phyloP scores from a whole-genome alignment of 768 basidiomycete genomes.

The Boletus subcaerulescens region DNA sequence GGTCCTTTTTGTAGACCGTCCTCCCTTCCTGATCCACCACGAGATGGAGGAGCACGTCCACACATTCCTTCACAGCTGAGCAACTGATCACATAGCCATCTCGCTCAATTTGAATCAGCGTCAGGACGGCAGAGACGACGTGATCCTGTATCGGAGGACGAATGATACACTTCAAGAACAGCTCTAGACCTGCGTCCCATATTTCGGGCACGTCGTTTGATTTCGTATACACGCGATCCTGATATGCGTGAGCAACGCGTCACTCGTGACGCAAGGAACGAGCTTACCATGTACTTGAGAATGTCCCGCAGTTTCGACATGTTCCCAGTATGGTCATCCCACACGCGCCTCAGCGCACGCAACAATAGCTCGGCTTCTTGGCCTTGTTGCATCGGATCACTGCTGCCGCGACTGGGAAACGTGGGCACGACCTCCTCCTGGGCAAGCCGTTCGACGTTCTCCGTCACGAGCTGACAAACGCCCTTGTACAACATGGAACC shows the following conservation, averaged over 20 bases:
- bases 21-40: conserved; percentile 44
- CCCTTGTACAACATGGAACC: conserved; percentile 87
- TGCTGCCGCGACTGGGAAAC: conserved; percentile 70
- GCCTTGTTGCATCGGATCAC: conserved; percentile 69
- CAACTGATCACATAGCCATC: conserved; percentile 89
- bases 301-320: conserved; percentile 89
- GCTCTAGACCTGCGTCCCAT: conserved; percentile 73
- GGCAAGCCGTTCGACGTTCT: conserved; percentile 82
- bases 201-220: conserved; percentile 74
- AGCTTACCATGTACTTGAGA: conserved; percentile 90
- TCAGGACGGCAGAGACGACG: conserved; percentile 76
- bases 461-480: conserved; percentile 69
- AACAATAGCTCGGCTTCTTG: conserved; percentile 84
- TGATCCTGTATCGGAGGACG: conserved; percentile 79
- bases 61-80: conserved; percentile 85
- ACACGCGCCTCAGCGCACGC: conserved; percentile 78
- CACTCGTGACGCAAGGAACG: background rate
- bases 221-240: conserved; percentile 91
- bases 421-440: conserved; percentile 70
- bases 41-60: conserved; percentile 79
- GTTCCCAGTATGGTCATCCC: conserved; percentile 91
- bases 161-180: conserved; percentile 84
- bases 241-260: conserved; percentile 15
- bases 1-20: conserved; percentile 76
- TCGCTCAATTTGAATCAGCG: conserved; percentile 86